Evolutionary conservation across 129 eudicot species (phyloP).

Genomic region (Tagetes erecta): DNA sequence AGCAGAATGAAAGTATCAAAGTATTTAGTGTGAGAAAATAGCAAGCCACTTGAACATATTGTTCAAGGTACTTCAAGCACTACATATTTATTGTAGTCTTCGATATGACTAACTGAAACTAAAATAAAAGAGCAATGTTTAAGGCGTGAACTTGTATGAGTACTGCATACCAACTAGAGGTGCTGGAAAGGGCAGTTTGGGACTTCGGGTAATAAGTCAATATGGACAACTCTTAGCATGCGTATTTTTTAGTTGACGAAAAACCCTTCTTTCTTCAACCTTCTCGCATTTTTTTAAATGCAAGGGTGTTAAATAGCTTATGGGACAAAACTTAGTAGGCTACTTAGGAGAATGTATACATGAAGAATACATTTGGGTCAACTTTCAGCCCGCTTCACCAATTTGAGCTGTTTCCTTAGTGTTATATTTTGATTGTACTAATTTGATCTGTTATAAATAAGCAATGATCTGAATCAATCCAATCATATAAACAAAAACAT

Average conservation of each 20-base stretch:
- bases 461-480: neutral
- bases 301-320: neutral
- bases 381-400: neutral
- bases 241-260: neutral
- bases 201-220: neutral
- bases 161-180: constrained; percentile 11
- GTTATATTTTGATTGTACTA: neutral
- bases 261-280: neutral
- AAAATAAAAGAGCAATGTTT: constrained; percentile 8
- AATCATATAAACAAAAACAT: neutral
- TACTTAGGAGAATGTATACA: neutral
- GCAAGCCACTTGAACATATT: neutral
- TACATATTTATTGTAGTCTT: neutral
- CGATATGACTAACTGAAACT: neutral
- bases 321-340: neutral
- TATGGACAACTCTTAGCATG: neutral
- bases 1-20: neutral
- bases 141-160: neutral
- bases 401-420: neutral
- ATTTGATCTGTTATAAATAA: neutral
- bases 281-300: neutral
- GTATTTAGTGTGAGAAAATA: neutral
- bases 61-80: neutral
- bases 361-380: neutral
- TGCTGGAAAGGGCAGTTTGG: neutral